Conservation (phyloP, 352 stramenopile species). For the Pythium apleroticum region DNA sequence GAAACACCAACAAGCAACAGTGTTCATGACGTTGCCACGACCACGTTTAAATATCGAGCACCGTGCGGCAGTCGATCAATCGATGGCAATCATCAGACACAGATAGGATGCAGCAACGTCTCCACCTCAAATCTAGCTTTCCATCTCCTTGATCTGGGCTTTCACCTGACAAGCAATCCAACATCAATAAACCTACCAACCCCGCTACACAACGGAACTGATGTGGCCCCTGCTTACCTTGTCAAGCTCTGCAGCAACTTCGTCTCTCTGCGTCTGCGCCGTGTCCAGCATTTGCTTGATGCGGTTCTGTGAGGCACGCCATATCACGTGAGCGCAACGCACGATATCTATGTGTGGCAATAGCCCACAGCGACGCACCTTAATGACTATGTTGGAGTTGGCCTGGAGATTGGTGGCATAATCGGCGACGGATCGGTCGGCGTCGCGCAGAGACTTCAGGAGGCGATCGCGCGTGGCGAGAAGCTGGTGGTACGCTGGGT, state of each 20-base stretch:
- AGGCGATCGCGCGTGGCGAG: conserved; percentile 57
- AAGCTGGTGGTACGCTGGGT: conserved; percentile 68
- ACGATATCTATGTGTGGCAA: not conserved
- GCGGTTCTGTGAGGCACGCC: conserved; percentile 44
- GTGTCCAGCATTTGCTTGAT: conserved; percentile 84
- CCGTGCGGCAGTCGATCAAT: not conserved
- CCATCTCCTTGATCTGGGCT: conserved; percentile 24
- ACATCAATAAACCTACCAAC: not conserved
- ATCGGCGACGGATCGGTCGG: conserved; percentile 65
- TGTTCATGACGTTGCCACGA: not conserved
- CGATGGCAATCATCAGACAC: no score
- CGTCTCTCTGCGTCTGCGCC: conserved; percentile 49
- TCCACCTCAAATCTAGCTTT: conserved; percentile 7
- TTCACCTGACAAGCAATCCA: conserved; percentile 28
- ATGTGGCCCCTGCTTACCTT: conserved; percentile 28
- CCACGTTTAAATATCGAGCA: conserved; percentile 1
- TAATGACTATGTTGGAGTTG: conserved; percentile 83
- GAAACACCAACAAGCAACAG: not conserved
- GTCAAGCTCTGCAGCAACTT: conserved; percentile 52
- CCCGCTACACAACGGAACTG: not conserved
- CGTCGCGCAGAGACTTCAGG: conserved; percentile 68
- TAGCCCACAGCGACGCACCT: conserved; percentile 35
- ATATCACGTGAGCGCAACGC: not conserved
- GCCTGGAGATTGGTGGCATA: conserved; percentile 63
- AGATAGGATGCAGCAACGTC: no score